Evolutionary conservation across 176 grass and related monocot species (phyloP), one percentile per base, ranked within the genome.

Genomic region (Bolboschoenus planiculmis): DNA sequence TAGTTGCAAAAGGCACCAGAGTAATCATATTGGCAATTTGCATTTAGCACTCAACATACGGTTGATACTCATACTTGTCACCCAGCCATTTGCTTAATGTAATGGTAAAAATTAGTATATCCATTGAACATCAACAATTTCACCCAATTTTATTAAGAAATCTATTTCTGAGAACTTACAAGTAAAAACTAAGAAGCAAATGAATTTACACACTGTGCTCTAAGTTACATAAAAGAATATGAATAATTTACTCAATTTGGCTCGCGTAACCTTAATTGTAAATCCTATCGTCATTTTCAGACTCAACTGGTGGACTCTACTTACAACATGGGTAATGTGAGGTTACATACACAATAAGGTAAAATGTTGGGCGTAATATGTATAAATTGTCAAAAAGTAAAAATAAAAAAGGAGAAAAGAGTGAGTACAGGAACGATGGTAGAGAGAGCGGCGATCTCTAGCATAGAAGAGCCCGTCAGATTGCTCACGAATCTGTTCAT

Each of bases 391-490:
- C 5, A 10, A 27, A 74, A 29, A 74, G 46, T 11, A 48, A 48
- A 48, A 7, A 48, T 11, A 13, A 50, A 14, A 50, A 11, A 68
- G 24, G 24, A 75, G 37, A 43, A 43, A 50, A 30, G 23, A 50
- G 46, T n/a, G 11, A 76, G 44, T 83, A 93, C 95, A 58, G 90
- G 95, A 57, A 95, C 86, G 46, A 95, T 87, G 31, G 89, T 81
- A 47, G 95, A 95, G 61, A 98, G 88, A 6, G 89, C 90, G 10
- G 85, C 89, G 31, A 95, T 93, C 87, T 97, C 94, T 20, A 80
- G 3, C 24, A 92, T 61, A 37, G 93, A 95, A 60, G 93, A 92
- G 13, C 93, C 93, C 20, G 84, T 78, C 68, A 95, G 73, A 82
- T 95, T 95, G 88, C 90, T 95, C 7, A 95, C 88, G 33, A 95